Evolutionary conservation across 768 basidiomycete genomes (phyloP), one percentile per base, ranked within the genome.

Genomic region (Suillus tomentosus): DNA sequence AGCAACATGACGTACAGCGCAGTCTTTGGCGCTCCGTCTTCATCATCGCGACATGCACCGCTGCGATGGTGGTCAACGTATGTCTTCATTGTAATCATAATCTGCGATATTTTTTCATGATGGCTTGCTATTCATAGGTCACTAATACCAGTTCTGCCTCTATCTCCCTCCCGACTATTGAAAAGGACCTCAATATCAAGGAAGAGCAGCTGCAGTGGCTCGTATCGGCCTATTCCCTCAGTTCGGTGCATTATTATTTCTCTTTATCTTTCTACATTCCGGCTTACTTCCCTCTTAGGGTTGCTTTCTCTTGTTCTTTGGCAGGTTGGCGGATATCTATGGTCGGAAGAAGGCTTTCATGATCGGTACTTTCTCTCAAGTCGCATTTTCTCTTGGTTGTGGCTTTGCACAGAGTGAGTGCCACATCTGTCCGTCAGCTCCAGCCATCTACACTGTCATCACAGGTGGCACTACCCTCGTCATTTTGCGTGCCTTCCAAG

Each of bases 401-500:
- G 87, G 84, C 1, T 90, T 95, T 65, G 77, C 86, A 0, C 77
- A 82, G 19, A 79, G 86, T 84, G 70, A 71, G 69, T 67, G 64
- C 1, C 15, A 3, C 10, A 54, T 34, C 7, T 61, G 53, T 34
- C 37, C 37, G 47, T 1, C 19, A 6, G 2, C n/a, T 3, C 22
- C 17, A 13, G 17, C 17, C 62, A 8, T 59, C 34, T 19, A 45
- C 42, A 31, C 1, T 58, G 54, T 27, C 17, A 31, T 55, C 8
- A 22, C 19, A 89, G 88, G 84, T 68, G 80, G 82, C 9, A 73
- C 87, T 14, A 82, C 84, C 0, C 77, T 97, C 39, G 84, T 87
- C 66, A 74, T 95, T 22, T 79, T 95, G 17, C 82, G 95, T 62
- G 95, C 84, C 0, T 73, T 94, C 15, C 90, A 94, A 67, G 95